A percentile compares a stretch with the other conserved stretches of the same genome.
These are phyloP conservation scores for Calophaca sinica DNA, from an alignment of 306 rosid species.

Conservation along the genomic window DNA sequence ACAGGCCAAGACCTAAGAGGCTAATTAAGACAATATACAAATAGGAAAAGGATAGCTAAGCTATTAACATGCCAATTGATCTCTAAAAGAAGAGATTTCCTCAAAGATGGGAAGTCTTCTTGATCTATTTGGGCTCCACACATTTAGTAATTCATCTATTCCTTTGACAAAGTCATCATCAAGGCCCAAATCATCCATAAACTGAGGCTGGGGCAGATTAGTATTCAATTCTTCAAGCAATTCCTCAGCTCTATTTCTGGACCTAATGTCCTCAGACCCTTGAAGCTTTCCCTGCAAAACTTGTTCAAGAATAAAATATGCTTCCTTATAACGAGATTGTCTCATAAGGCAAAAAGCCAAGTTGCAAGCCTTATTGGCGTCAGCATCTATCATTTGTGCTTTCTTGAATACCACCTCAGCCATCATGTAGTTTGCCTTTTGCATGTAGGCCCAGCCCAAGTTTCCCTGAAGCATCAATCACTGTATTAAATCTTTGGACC, in stretches of 20 bases:
- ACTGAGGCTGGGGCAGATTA: slow-evolving; percentile 20
- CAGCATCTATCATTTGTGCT: slow-evolving; percentile 85
- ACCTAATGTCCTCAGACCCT: slow-evolving; percentile 66
- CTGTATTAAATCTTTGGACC: not conserved
- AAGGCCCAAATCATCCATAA: slow-evolving; percentile 39
- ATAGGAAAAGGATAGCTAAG: not conserved
- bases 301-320: slow-evolving; percentile 54
- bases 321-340: slow-evolving; percentile 68
- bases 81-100: slow-evolving; percentile 79
- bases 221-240: slow-evolving; percentile 56
- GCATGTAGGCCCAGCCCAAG: slow-evolving; percentile 99
- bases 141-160: slow-evolving; percentile 66
- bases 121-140: slow-evolving; percentile 66
- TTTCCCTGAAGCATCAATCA: slow-evolving; percentile 66
- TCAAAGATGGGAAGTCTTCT: slow-evolving; percentile 92
- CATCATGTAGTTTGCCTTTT: slow-evolving; percentile 63
- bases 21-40: slow-evolving; percentile 27
- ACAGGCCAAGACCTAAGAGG: not conserved
- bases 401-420: slow-evolving; percentile 81
- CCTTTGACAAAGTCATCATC: slow-evolving; percentile 75
- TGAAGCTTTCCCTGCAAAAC: slow-evolving; percentile 55
- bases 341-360: slow-evolving; percentile 69
- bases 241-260: slow-evolving; percentile 63
- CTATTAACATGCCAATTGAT: slow-evolving; percentile 78
- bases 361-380: slow-evolving; percentile 88